Percentiles rank a stretch among this genome's conserved stretches.
phyloP scores from a whole-genome alignment of 2,329 filamentous ascomycete species.

The Akanthomyces uredinophilus region DNA sequence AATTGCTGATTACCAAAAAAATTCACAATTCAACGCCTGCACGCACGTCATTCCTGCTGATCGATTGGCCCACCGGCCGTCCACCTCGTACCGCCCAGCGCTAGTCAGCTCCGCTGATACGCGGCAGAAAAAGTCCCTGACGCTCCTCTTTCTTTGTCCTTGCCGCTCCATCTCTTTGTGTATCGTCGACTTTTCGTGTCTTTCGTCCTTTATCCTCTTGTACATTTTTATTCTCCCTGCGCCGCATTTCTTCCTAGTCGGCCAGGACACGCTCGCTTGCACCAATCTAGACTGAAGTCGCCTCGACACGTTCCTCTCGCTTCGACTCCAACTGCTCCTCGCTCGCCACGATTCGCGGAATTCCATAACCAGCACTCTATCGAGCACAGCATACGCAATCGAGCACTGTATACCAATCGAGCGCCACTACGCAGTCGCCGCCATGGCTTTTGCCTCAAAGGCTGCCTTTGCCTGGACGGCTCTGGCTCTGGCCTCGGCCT shows the following conservation, averaged over 20 bases:
- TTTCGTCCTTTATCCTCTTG: conserved; percentile 15
- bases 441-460: not conserved
- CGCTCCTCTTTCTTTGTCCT: conserved; percentile 11
- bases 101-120: not conserved
- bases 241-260: conserved; percentile 11
- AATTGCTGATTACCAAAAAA: too few relatives aligned
- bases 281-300: not conserved
- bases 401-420: too few relatives aligned
- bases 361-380: too few relatives aligned
- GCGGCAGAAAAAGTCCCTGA: not conserved
- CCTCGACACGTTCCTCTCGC: not conserved
- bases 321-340: not conserved
- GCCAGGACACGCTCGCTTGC: conserved; percentile 11
- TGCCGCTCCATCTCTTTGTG: not conserved
- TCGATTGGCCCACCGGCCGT: not conserved
- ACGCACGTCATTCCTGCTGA: not conserved
- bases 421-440: too few relatives aligned
- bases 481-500: not conserved
- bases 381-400: too few relatives aligned
- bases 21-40: too few relatives aligned
- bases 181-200: conserved; percentile 13
- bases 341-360: not conserved
- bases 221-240: conserved; percentile 16
- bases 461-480: too few relatives aligned
- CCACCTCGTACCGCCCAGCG: not conserved